Evolutionary conservation across 1,284 basidiomycete species (phyloP), one percentile per base, ranked within the genome.

Genomic region (Fomitiporia mediterranea): DNA sequence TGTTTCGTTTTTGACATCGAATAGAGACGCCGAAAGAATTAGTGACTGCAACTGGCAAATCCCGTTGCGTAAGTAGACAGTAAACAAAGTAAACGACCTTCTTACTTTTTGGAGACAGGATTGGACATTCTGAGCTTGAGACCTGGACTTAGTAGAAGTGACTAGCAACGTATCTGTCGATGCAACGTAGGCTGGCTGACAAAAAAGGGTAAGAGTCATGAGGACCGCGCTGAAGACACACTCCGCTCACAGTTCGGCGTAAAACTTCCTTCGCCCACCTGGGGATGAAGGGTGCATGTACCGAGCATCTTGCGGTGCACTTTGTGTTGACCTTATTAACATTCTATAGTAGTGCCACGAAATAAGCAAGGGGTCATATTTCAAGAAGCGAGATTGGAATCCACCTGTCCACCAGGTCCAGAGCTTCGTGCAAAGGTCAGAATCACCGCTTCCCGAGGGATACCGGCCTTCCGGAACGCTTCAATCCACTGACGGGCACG

Each of bases 241-340:
- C 3, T 35, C 8, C 7, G 66, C 78, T 49, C 63, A 89, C 88
- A 58, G 77, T 77, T 63, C 68, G 70, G 59, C 70, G 72, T 30
- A 90, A 61, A 11, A 65, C 66, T n/a, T 75, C 69, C 44, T 68
- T 69, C 0, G 84, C 79, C 89, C 88, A 91, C 2, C 63, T 55
- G 8, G 89, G 88, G 56, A 91, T 84, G 87, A 86, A 90, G 0
- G 69, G 51, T 1, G 78, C 72, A 48, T 80, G 70, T 9, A 87
- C 53, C 3, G 74, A 66, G 64, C 83, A 86, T 35, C 83, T 74
- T 9, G 84, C 62, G 0, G 81, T 83, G 0, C 79, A 85, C 66
- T 91, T 91, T 8, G 89, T 90, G 58, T 88, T 89, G 23, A 90
- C 79, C 69, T 89, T 91, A 66, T 91, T 91, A 40, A 91, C 88